Percentiles rank a stretch among this genome's conserved stretches.
phyloP scores from a whole-genome alignment of 371 early-diverging fungal genomes.

The Mucor racemosus region DNA sequence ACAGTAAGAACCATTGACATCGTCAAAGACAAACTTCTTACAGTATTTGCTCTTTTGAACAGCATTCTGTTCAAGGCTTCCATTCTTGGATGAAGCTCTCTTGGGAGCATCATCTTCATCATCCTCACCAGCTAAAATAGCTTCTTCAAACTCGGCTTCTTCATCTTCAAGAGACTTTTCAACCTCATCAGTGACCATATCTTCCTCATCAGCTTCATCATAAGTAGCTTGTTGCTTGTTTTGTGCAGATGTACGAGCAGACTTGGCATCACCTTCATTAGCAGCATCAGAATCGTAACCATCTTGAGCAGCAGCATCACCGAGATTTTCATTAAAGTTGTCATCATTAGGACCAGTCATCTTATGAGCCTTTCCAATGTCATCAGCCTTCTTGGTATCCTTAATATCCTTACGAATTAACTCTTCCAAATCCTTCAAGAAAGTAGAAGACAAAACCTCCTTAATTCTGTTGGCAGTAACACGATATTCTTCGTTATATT shows the following conservation, averaged over 20 bases:
- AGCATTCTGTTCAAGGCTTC: slow-evolving; percentile 34
- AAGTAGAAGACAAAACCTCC: slow-evolving; percentile 71
- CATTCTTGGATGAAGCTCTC: slow-evolving; percentile 23
- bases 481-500: slow-evolving; percentile 81
- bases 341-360: slow-evolving; percentile 26
- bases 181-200: slow-evolving; percentile 56
- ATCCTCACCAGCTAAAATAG: slow-evolving; percentile 54
- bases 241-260: slow-evolving; percentile 58
- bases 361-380: slow-evolving; percentile 48
- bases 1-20: slow-evolving; percentile 72
- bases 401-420: slow-evolving; percentile 60
- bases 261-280: slow-evolving; percentile 74
- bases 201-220: slow-evolving; percentile 72
- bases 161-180: slow-evolving; percentile 58
- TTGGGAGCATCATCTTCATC: slow-evolving; percentile 63
- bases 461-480: slow-evolving; percentile 73
- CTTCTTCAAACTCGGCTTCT: slow-evolving; percentile 60
- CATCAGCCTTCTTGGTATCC: slow-evolving; percentile 60
- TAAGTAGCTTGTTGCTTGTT: slow-evolving; percentile 74
- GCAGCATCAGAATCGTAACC: slow-evolving; percentile 59
- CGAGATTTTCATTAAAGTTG: slow-evolving; percentile 58
- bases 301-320: slow-evolving; percentile 39
- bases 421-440: slow-evolving; percentile 76
- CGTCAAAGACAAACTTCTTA: slow-evolving; percentile 74
- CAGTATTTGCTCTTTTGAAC: slow-evolving; percentile 66